Evolutionary conservation across 306 rosid species (phyloP).

Genomic region (Trichosanthes cucumerina): DNA sequence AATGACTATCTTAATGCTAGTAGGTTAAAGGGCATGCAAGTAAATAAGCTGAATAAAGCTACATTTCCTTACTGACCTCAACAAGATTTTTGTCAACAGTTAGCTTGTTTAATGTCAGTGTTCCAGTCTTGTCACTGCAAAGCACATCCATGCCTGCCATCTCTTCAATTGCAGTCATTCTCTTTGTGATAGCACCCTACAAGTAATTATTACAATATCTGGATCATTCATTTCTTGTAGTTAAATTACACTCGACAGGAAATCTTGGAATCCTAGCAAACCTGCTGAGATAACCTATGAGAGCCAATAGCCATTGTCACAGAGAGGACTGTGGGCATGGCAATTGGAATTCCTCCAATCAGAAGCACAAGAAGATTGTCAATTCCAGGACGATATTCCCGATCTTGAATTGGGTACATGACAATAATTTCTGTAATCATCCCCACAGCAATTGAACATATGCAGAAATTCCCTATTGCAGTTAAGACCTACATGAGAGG

Average conservation of each 20-base stretch:
- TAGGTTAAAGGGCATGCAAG: not conserved
- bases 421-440: constrained; percentile 87
- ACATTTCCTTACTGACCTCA: constrained; percentile 47
- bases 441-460: constrained; percentile 90
- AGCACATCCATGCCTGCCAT: constrained; percentile 99
- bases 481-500: constrained; percentile 66
- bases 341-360: constrained; percentile 98
- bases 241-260: constrained; percentile 6
- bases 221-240: not conserved
- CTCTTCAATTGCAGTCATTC: constrained; percentile 99
- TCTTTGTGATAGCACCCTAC: constrained; percentile 97
- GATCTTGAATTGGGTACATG: constrained; percentile 96
- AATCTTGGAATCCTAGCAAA: constrained; percentile 22
- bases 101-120: constrained; percentile 83
- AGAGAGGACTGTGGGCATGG: constrained; percentile 97
- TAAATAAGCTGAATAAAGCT: constrained; percentile 9
- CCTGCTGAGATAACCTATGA: constrained; percentile 95
- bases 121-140: constrained; percentile 98
- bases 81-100: constrained; percentile 83
- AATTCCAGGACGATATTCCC: constrained; percentile 82
- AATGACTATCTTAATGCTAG: not conserved
- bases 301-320: constrained; percentile 99
- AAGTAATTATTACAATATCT: constrained; percentile 18
- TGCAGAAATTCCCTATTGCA: constrained; percentile 96
- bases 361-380: constrained; percentile 97